These are phyloP conservation scores for Saccharomycopsis fibuligera DNA, from an alignment of 805 yeast genomes.

Conservation along the genomic window DNA sequence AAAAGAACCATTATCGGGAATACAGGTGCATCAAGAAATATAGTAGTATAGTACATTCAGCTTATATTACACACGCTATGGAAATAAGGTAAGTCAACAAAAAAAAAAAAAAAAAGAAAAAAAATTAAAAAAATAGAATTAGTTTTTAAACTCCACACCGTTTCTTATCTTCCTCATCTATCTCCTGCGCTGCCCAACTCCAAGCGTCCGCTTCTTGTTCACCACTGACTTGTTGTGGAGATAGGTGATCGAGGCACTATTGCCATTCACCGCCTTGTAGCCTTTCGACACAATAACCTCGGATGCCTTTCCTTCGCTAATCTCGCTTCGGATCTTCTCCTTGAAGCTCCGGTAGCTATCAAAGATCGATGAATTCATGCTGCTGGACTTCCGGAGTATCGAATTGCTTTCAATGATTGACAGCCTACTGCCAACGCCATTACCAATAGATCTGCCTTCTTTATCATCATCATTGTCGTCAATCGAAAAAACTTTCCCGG, in stretches of 20 bases:
- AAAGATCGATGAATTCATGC: conserved; percentile 24
- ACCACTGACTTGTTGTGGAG: conserved; percentile 32
- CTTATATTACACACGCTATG: too few species aligned
- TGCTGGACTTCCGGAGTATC: not conserved
- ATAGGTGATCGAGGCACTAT: conserved; percentile 53
- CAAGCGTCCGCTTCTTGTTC: not conserved
- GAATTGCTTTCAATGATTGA: conserved; percentile 2
- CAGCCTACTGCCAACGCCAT: too few species aligned
- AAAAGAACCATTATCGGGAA: too few species aligned
- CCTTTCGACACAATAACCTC: conserved; percentile 46
- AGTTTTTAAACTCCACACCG: too few species aligned
- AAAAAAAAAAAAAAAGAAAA: too few species aligned
- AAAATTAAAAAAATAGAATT: too few species aligned
- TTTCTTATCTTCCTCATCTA: too few species aligned
- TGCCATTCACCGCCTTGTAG: conserved; percentile 48
- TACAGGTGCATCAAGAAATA: too few species aligned
- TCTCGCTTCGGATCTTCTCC: conserved; percentile 32
- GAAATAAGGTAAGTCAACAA: too few species aligned
- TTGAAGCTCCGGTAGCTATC: conserved; percentile 35
- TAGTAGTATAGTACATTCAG: too few species aligned
- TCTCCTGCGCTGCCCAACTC: too few species aligned
- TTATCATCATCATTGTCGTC: not conserved
- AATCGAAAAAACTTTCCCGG: too few species aligned
- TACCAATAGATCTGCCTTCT: conserved; percentile 33
- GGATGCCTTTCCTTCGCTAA: conserved; percentile 8